Evolutionary conservation across 1,284 basidiomycete species (phyloP).

Genomic region (Mycosarcoma maydis): DNA sequence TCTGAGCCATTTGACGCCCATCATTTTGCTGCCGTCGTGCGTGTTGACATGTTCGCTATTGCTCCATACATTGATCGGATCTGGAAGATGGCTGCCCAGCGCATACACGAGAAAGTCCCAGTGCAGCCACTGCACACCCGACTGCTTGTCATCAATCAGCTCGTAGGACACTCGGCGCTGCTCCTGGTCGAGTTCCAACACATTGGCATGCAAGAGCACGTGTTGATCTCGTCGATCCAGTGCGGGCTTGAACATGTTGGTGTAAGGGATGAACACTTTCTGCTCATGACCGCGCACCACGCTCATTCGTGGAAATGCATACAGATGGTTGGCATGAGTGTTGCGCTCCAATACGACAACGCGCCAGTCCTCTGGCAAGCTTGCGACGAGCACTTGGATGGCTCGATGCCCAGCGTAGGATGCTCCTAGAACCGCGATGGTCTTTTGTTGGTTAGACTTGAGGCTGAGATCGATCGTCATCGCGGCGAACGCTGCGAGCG

Average conservation of each 20-base stretch:
- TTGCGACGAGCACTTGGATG: conserved; percentile 72
- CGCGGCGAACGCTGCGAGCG: conserved; percentile 1
- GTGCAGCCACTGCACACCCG: conserved; percentile 8
- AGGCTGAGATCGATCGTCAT: conserved; percentile 8
- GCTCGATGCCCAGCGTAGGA: conserved; percentile 69
- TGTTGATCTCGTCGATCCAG: neutral
- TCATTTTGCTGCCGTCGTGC: conserved; percentile 27
- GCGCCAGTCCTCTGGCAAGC: conserved; percentile 74
- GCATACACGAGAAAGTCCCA: conserved; percentile 50
- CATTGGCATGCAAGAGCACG: conserved; percentile 23
- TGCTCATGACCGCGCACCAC: conserved; percentile 68
- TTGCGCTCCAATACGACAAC: conserved; percentile 79
- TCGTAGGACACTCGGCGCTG: conserved; percentile 9
- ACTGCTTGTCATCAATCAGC: conserved; percentile 18
- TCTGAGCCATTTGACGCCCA: conserved; percentile 37
- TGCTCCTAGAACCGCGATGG: conserved; percentile 20
- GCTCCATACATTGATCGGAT: conserved; percentile 48
- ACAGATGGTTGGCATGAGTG: conserved; percentile 70
- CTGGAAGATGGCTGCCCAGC: conserved; percentile 39
- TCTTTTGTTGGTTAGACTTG: conserved; percentile 1
- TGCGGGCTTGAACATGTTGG: conserved; percentile 68
- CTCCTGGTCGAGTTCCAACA: conserved; percentile 12
- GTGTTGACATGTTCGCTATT: neutral
- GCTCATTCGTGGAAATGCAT: conserved; percentile 70
- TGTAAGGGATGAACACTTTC: conserved; percentile 76